Base-by-base conservation (phyloP, 495 filamentous ascomycete genomes). In the Talaromyces liani region DNA sequence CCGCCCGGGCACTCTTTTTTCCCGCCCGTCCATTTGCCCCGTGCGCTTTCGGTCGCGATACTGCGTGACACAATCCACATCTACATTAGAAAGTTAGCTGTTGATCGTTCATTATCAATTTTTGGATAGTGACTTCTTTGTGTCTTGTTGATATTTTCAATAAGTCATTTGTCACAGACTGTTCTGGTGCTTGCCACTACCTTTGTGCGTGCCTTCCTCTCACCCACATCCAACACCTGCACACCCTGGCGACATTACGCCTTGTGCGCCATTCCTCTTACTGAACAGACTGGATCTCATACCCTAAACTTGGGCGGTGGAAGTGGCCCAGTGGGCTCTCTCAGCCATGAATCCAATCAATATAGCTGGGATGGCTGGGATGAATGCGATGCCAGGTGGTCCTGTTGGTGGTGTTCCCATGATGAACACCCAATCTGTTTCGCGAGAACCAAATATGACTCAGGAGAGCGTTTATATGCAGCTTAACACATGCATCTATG, bases 401-500 rank as follows among this genome's bases (percentile, higher is more conserved):
- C 84, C 86, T 14, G 87, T 87, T 58, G 84, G 82, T 62, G 81
- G 85, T 62, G 85, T 88, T 71, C 84, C 85, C 14, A 89, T 91
- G 84, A 88, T 90, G 79, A 87, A 85, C 71, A 90, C 87, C 69
- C 84, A 85, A 69, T 80, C 79, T 71, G 77, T 75, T 69, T 78
- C 73, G 73, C 79, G 75, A 63, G 81, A 79, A 62, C 72, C 65
- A 65, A 70, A 65, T 65, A 73, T 73, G 72, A 81, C 71, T 31
- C 77, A 77, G 67, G 80, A 84, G 45, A 65, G 65, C n/a, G 78
- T 78, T 69, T 85, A 98, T 58, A 91, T 92, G 77, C 95, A 91
- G 10, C 86, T 98, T 31, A 95, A 98, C 77, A 96, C 92, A 2
- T 96, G 93, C 72, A 98, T 98, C 64, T 98, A 98, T 80, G 92